Evolutionary conservation across 306 rosid species (phyloP), one percentile per base, ranked within the genome.

Genomic region (Dalbergia oliveri): DNA sequence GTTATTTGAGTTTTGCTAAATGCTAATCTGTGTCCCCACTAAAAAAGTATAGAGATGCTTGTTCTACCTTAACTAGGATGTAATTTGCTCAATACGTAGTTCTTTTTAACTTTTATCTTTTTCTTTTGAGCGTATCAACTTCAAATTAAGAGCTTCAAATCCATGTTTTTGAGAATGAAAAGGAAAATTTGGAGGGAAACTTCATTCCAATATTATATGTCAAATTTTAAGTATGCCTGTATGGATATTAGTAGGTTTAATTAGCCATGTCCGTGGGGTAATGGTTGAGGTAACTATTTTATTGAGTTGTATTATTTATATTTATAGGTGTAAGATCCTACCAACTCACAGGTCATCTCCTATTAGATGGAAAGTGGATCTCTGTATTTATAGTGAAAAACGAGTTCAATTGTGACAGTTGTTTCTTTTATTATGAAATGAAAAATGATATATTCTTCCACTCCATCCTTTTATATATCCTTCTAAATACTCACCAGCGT

Each of bases 151-250:
- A 69, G 23, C 61, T 71, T 59, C 14, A 16, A 44, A 60, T 35
- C 39, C 21, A 37, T 11, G 68, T 4, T 49, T 72, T 68, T 26
- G 9, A 23, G 49, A 51, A 69, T 23, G 43, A 26, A 35, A 60
- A 18, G 14, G 34, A 1, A 53, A 35, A 44, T 34, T 49, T 49
- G 77, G 81, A 61, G 77, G 72, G 73, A 82, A 81, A 81, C 66
- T 59, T 47, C 37, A 11, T 45, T 74, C 12, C 51, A 45, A 6
- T 16, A n/a, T 66, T 34, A 19, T 6, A 37, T 37, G 41, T 37
- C 41, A 37, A 65, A 63, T 15, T 54, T 2, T 5, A 34, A 78
- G 64, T 61, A 37, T 26, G 35, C 44, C 31, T 0, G 31, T 1
- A 35, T 13, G 12, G 53, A 19, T 57, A 9, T 14, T 34, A 10